A percentile compares a stretch with the other conserved stretches of the same genome.
These are phyloP conservation scores for Penicillium sp. DNA, from an alignment of 2,329 filamentous ascomycete genomes.

Conservation along the genomic window DNA sequence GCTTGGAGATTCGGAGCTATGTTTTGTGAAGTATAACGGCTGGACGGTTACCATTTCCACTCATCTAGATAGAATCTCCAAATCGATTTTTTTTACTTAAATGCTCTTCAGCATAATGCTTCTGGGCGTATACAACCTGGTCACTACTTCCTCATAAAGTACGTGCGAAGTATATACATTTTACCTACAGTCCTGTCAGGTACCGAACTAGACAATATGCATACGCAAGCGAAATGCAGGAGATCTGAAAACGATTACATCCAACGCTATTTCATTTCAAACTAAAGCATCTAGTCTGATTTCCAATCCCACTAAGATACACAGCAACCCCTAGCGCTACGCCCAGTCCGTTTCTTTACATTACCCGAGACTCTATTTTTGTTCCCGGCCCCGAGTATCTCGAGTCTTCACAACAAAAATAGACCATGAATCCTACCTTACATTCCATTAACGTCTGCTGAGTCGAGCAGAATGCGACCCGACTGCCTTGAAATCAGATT, in stretches of 20 bases:
- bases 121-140: not conserved
- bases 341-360: not conserved
- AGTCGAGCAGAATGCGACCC: slow-evolving; percentile 1
- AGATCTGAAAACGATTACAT: not conserved
- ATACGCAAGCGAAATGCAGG: not conserved
- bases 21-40: not conserved
- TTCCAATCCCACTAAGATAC: not conserved
- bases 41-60: not conserved
- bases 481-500: not conserved
- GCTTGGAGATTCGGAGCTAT: not conserved
- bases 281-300: not conserved
- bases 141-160: no score
- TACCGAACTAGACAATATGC: not conserved
- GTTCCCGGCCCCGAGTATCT: not conserved
- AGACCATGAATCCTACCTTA: not conserved
- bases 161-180: not conserved
- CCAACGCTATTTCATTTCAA: not conserved
- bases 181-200: not conserved
- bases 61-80: not conserved
- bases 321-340: not conserved
- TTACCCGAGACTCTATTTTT: not conserved
- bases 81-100: not conserved
- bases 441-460: not conserved
- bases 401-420: no score
- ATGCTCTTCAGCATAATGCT: not conserved